Base-by-base conservation (phyloP, 2,329 filamentous ascomycete genomes). In the Talaromyces sp. region DNA sequence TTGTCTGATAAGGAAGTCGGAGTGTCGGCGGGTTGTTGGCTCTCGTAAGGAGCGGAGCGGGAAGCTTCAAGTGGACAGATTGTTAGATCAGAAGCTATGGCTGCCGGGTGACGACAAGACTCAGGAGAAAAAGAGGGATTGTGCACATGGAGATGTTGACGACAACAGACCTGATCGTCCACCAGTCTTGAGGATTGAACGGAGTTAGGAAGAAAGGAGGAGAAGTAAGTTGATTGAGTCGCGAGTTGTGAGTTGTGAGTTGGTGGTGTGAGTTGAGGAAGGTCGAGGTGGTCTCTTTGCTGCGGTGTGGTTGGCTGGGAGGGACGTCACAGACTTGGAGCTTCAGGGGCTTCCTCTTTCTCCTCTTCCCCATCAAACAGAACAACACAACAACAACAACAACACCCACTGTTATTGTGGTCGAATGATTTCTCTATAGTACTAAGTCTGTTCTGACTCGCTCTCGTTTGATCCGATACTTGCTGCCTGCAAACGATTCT, bases 231-330 rank as follows among this genome's bases (percentile, higher is more conserved):
- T 31, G 48, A n/a, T 12, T n/a, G 3, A 52, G 25, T 5, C 7
- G 40, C 23, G 42, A 28, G 44, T 14, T 48, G 21, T 21, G 31
- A 54, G 50, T 28, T n/a, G n/a, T n/a, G n/a, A n/a, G n/a, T n/a
- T 28, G 46, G 2, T 31, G 25, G 1, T 2, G 40, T 42, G 40
- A 25, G 44, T 25, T 48, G 48, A 54, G 35, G 50, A 14, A 21
- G 55, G 58, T 60, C 37, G 58, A 60, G 58, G 58, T 60, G 58
- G 58, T 60, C 58, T 60, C 44, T 52, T 48, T 58, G 28, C 25
- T 2, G 58, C 14, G 44, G 44, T 46, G 21, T 60, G 44, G 44
- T 60, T 60, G 58, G 58, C 58, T 60, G 50, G 58, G 33, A 11
- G 31, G 33, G 23, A 58, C 42, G 42, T 60, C 44, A 50, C 50